These are phyloP conservation scores for Phaeophleospora eucalypticola DNA, from an alignment of 2,329 filamentous ascomycete genomes.

Conservation along the genomic window DNA sequence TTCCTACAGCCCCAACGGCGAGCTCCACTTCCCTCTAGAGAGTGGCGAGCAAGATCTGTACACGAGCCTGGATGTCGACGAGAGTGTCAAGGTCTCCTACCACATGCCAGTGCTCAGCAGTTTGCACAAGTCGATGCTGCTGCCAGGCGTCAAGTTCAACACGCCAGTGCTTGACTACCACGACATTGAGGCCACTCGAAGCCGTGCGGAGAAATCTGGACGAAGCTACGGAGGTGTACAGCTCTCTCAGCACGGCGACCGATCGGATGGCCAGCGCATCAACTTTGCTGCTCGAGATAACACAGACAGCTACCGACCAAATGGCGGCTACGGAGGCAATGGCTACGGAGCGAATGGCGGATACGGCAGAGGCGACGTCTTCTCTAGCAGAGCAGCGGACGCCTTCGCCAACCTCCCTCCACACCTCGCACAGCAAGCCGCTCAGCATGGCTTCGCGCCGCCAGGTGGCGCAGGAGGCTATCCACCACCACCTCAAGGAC, in stretches of 20 bases:
- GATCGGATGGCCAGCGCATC: conserved; percentile 47
- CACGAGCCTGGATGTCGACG: conserved; percentile 70
- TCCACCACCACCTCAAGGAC: conserved; percentile 7
- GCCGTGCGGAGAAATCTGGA: conserved; percentile 62
- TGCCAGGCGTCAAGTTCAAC: conserved; percentile 75
- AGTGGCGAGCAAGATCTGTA: conserved; percentile 56
- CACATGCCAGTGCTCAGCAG: conserved; percentile 70
- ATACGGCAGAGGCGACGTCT: conserved; percentile 20
- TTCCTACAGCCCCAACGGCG: conserved; percentile 77
- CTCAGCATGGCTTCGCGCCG: conserved; percentile 30
- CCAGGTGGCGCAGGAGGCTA: conserved; percentile 14
- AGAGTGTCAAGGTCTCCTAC: conserved; percentile 83
- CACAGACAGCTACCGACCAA: conserved; percentile 14
- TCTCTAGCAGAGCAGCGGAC: conserved; percentile 15
- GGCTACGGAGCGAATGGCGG: conserved; percentile 25
- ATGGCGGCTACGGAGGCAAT: conserved; percentile 22
- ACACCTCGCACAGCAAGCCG: conserved; percentile 33
- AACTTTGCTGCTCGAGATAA: conserved; percentile 47
- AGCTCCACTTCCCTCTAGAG: conserved; percentile 45
- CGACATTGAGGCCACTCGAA: conserved; percentile 70
- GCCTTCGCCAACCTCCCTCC: conserved; percentile 30
- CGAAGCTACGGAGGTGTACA: conserved; percentile 67
- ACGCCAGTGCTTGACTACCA: conserved; percentile 66
- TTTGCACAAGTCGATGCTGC: conserved; percentile 87
- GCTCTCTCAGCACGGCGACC: conserved; percentile 47